Evolutionary conservation across 164 flowering plant genomes (phyloP), one percentile per base, ranked within the genome.

Genomic region (Aristolochia contorta): DNA sequence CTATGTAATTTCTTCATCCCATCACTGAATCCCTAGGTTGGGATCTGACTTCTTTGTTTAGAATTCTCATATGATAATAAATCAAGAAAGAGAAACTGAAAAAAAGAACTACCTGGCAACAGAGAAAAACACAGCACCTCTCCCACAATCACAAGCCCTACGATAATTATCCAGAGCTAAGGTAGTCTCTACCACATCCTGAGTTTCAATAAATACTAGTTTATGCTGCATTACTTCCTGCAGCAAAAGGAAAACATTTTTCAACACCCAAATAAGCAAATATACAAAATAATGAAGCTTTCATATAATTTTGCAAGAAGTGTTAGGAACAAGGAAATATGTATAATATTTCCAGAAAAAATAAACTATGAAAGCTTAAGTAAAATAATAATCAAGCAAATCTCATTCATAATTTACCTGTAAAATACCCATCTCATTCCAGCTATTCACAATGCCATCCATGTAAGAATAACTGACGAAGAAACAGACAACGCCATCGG

Each of bases 141-240:
- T 85, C 52, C 99, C 99, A 75, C 99, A 87, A 75, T 94, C 99
- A 69, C 99, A 94, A 71, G 99, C 99, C 74, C 67, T 83, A 19
- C 99, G 93, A 69, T 91, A 94, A 73, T 94, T 91, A 78, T 94
- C 99, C 48, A 94, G 76, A 60, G 97, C 99, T 74, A 94, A 77
- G 24, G 99, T 91, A 59, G 99, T 94, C 79, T 94, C 99, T 23
- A 91, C 96, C 19, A 94, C 96, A 81, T 94, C 99, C 61, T 89
- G 97, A 25, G 99, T 94, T 83, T 94, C 99, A 72, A 94, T 85
- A 68, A 94, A 94, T 24, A 94, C 96, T 64, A 94, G 91, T 74
- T 94, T 94, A 71, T 89, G 96, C 61, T 87, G 93, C 99, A 91
- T 94, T 71, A 94, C 80, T 32, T 94, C 96, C 99, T 94, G 84